Conservation (phyloP, 495 filamentous ascomycete species). For the Penicillium desertorum region DNA sequence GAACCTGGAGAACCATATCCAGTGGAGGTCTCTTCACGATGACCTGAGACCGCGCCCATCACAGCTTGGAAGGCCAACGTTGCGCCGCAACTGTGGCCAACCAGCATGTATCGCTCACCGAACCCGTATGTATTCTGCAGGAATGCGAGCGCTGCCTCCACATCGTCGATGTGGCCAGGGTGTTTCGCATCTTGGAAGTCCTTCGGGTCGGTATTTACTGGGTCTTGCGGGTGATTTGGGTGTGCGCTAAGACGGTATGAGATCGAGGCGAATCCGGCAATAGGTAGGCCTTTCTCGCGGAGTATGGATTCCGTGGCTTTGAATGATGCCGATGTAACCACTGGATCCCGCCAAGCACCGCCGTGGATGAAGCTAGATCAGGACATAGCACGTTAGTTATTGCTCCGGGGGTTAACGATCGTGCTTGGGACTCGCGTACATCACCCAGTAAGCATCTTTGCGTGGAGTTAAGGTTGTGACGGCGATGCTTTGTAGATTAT, state of each 20-base stretch:
- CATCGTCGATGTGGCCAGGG: slow-evolving; percentile 73
- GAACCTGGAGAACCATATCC: slow-evolving; percentile 19
- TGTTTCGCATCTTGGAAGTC: slow-evolving; percentile 55
- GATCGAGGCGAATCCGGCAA: slow-evolving; percentile 68
- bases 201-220: slow-evolving; percentile 31
- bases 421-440: slow-evolving; percentile 31
- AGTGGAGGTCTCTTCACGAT: slow-evolving; percentile 25
- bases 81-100: slow-evolving; percentile 76
- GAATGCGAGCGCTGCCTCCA: slow-evolving; percentile 59
- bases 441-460: slow-evolving; percentile 45
- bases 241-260: slow-evolving; percentile 81
- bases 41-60: slow-evolving; percentile 41
- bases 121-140: slow-evolving; percentile 58
- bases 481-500: slow-evolving; percentile 35
- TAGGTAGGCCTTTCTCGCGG: slow-evolving; percentile 31
- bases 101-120: slow-evolving; percentile 57
- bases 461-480: slow-evolving; percentile 27
- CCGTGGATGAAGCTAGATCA: slow-evolving; percentile 77
- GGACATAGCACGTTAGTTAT: slow-evolving; percentile 1
- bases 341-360: slow-evolving; percentile 84
- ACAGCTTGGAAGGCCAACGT: slow-evolving; percentile 69
- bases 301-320: slow-evolving; percentile 47
- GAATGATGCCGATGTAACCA: slow-evolving; percentile 53
- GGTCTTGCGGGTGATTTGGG: slow-evolving; percentile 57
- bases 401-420: neutral